These are phyloP conservation scores for Curvularia hawaiiensis DNA, from an alignment of 2,329 filamentous ascomycete genomes.

Conservation along the genomic window DNA sequence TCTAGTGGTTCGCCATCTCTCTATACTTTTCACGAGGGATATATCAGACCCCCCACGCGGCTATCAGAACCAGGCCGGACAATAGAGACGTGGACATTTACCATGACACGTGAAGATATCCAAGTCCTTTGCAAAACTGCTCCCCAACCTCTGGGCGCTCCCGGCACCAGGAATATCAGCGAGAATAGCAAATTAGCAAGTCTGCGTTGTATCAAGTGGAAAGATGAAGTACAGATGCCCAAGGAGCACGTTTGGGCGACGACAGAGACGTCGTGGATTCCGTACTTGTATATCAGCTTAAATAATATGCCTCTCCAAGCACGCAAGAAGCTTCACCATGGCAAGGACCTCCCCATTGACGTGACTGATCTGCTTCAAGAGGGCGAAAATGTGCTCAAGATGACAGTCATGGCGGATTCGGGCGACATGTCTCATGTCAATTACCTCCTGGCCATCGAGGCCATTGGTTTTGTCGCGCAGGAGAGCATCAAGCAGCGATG, in stretches of 20 bases:
- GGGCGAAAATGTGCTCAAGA: conserved; percentile 66
- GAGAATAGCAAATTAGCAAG: conserved; percentile 68
- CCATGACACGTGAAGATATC: conserved; percentile 48
- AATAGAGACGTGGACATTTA: conserved; percentile 56
- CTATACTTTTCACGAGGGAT: conserved; percentile 64
- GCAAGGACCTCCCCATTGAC: conserved; percentile 77
- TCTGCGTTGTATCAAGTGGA: conserved; percentile 66
- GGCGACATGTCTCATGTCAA: conserved; percentile 46
- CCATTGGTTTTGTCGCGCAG: conserved; percentile 61
- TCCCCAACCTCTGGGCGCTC: conserved; percentile 29
- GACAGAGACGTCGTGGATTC: conserved; percentile 69
- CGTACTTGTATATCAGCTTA: conserved; percentile 70
- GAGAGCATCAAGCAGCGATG: conserved; percentile 43
- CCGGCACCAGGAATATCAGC: conserved; percentile 43
- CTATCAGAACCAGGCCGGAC: conserved; percentile 38
- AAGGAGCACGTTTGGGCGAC: conserved; percentile 64
- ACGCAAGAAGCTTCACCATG: conserved; percentile 72
- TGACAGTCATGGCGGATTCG: conserved; percentile 46
- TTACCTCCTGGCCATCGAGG: conserved; percentile 74
- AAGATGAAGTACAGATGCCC: conserved; percentile 24
- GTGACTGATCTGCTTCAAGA: conserved; percentile 64
- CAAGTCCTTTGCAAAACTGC: conserved; percentile 46
- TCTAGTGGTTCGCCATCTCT: conserved; percentile 31
- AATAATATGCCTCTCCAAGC: conserved; percentile 63
- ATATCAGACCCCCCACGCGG: conserved; percentile 56